phyloP scores from a whole-genome alignment of 768 basidiomycete genomes.

The Pleurotus salmoneostramineus region DNA sequence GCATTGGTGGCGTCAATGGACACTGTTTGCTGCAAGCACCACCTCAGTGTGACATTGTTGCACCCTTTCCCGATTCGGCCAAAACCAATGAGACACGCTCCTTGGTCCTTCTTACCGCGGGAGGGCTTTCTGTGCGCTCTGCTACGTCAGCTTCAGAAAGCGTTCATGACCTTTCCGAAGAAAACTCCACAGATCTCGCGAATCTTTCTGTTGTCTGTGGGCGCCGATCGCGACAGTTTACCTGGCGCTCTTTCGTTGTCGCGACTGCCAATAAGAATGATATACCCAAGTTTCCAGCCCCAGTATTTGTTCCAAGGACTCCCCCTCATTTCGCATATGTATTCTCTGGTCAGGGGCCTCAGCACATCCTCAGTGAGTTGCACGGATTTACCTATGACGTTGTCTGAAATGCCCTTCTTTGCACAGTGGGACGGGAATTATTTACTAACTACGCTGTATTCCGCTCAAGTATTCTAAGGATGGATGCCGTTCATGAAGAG shows the following conservation, averaged over 20 bases:
- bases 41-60: conserved; percentile 9
- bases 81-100: conserved; percentile 12
- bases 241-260: conserved; percentile 26
- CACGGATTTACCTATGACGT: not conserved
- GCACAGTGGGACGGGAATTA: conserved; percentile 31
- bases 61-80: too few species aligned
- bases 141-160: conserved; percentile 13
- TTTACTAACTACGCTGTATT: conserved; percentile 30
- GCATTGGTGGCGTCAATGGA: conserved; percentile 41
- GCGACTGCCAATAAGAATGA: not conserved
- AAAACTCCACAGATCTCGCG: not conserved
- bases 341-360: conserved; percentile 36
- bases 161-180: not conserved
- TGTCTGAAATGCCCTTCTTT: not conserved
- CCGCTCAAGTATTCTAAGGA: conserved; percentile 29
- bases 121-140: conserved; percentile 33
- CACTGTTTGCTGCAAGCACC: conserved; percentile 35
- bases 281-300: conserved; percentile 18
- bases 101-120: conserved; percentile 23
- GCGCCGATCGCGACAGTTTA: conserved; percentile 26
- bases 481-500: conserved; percentile 28
- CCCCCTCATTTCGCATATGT: conserved; percentile 29
- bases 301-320: conserved; percentile 20
- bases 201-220: conserved; percentile 16
- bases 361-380: conserved; percentile 32